These are phyloP conservation scores for Tulasnella sp. DNA, from an alignment of 768 basidiomycete species.

Conservation along the genomic window DNA sequence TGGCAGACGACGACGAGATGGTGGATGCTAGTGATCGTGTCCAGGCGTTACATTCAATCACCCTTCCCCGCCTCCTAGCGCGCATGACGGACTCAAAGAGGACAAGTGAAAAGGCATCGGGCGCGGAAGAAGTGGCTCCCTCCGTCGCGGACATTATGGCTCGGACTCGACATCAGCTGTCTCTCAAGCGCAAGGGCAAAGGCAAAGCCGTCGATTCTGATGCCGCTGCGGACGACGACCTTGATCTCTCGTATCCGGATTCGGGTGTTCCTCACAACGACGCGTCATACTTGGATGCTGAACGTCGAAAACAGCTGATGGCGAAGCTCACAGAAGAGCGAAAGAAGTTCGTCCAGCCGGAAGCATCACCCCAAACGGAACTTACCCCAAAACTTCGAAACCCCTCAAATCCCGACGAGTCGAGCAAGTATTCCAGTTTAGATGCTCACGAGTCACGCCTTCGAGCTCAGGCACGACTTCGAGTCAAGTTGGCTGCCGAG, in stretches of 20 bases:
- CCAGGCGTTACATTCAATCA: background rate
- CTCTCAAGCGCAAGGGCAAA: background rate
- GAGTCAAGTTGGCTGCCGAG: background rate
- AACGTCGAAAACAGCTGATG: background rate
- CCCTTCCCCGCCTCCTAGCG: background rate
- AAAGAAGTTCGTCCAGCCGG: background rate
- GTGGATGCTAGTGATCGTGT: no score
- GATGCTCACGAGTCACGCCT: background rate
- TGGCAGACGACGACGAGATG: background rate
- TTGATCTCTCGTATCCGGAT: background rate
- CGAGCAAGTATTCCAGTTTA: no score
- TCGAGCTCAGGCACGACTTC: background rate
- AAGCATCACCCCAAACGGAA: background rate
- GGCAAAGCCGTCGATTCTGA: background rate
- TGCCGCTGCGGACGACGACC: background rate
- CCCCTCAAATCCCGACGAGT: background rate
- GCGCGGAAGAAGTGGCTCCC: background rate
- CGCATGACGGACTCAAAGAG: background rate
- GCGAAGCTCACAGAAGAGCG: background rate
- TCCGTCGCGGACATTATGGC: constrained; percentile 1
- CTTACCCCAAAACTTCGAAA: background rate
- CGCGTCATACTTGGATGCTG: background rate
- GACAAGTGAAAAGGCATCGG: background rate
- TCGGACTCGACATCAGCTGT: background rate
- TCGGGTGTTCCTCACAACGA: background rate